Conservation (phyloP, 1,139 yeast species). For the Candida labiduridarum region DNA sequence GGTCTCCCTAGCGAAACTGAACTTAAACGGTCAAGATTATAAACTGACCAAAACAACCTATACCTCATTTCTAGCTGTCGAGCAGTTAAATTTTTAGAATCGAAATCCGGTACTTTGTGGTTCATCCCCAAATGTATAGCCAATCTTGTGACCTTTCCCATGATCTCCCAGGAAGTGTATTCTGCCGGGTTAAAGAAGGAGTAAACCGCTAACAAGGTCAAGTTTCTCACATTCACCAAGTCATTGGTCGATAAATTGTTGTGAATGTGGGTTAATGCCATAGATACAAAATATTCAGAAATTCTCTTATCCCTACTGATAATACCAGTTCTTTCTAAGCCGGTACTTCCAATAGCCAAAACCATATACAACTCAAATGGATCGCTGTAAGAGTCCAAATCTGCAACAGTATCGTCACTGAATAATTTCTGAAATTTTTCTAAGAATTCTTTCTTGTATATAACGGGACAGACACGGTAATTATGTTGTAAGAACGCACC, state of each 20-base stretch:
- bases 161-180: constrained; percentile 49
- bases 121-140: constrained; percentile 46
- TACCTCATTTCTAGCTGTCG: constrained; percentile 41
- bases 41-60: constrained; percentile 54
- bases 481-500: constrained; percentile 46
- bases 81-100: constrained; percentile 23
- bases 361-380: constrained; percentile 48
- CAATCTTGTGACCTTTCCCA: constrained; percentile 46
- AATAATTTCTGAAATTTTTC: constrained; percentile 23
- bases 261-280: constrained; percentile 25
- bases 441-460: constrained; percentile 38
- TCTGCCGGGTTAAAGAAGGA: constrained; percentile 49
- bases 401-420: constrained; percentile 7
- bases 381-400: constrained; percentile 23
- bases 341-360: constrained; percentile 51
- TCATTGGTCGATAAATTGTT: constrained; percentile 35
- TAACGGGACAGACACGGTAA: constrained; percentile 45
- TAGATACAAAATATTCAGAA: constrained; percentile 21
- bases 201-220: constrained; percentile 45
- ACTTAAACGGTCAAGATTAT: constrained; percentile 48
- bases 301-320: constrained; percentile 29
- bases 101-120: constrained; percentile 29
- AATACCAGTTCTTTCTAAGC: constrained; percentile 38
- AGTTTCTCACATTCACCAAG: constrained; percentile 36
- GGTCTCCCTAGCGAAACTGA: constrained; percentile 48